Percentiles rank a stretch among this genome's conserved stretches.
These are phyloP conservation scores for Ustilago shanxiensis DNA, from an alignment of 1,284 basidiomycete species.

Conservation along the genomic window DNA sequence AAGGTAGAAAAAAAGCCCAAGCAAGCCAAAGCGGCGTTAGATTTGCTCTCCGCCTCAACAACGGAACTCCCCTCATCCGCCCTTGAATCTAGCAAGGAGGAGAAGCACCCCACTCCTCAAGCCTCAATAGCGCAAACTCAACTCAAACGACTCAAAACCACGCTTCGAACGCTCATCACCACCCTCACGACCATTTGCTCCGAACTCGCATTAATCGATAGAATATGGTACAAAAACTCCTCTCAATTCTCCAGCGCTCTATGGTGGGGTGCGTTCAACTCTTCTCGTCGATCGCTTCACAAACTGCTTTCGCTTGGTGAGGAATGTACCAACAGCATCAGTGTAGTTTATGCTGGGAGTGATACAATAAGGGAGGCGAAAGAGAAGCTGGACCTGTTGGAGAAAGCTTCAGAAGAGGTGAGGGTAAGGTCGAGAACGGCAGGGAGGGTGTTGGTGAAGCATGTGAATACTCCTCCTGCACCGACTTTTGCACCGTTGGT, in stretches of 20 bases:
- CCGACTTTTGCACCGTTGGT: constrained; percentile 45
- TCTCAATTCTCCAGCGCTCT: constrained; percentile 31
- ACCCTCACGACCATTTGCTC: not conserved
- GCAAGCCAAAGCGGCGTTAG: too few relatives aligned
- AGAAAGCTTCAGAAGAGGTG: not conserved
- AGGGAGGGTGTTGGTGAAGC: constrained; percentile 6
- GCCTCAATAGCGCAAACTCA: too few relatives aligned
- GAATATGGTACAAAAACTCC: constrained; percentile 44
- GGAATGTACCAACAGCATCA: not conserved
- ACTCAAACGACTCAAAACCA: constrained; percentile 11
- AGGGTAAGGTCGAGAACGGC: not conserved
- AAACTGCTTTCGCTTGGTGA: not conserved
- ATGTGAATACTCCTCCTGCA: constrained; percentile 44
- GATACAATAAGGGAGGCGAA: not conserved
- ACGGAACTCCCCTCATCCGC: too few relatives aligned
- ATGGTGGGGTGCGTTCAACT: constrained; percentile 26
- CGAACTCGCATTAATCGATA: constrained; percentile 13
- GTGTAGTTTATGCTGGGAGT: constrained; percentile 4
- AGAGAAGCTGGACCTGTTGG: not conserved
- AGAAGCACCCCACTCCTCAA: too few relatives aligned
- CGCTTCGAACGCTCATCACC: constrained; percentile 4
- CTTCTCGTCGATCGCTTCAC: constrained; percentile 10
- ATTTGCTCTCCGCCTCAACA: too few relatives aligned
- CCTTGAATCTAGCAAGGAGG: too few relatives aligned
- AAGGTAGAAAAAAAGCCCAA: too few relatives aligned